Evolutionary conservation across 192 early-diverging fungal species (phyloP).

Genomic region (Spizellomyces punctatus): DNA sequence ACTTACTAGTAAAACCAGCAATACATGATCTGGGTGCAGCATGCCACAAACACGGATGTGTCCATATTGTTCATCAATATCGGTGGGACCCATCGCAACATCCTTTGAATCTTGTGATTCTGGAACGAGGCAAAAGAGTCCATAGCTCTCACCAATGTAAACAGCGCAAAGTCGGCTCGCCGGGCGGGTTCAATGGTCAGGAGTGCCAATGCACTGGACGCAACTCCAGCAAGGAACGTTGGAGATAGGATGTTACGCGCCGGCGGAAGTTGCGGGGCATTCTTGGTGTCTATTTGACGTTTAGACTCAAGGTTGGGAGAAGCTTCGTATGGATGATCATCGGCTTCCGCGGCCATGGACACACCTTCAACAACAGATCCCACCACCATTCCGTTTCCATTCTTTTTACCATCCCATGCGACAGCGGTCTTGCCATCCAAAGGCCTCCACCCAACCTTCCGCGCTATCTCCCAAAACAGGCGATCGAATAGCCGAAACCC

Average conservation of each 20-base stretch:
- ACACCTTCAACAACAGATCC: background rate
- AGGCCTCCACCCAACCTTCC: constrained; percentile 1
- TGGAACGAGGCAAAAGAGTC: constrained; percentile 50
- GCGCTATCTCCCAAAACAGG: constrained; percentile 3
- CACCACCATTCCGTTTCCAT: background rate
- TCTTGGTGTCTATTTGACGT: background rate
- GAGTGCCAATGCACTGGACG: constrained; percentile 19
- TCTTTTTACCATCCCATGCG: background rate
- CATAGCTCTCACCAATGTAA: constrained; percentile 51
- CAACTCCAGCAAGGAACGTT: constrained; percentile 16
- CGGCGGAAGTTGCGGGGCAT: constrained; percentile 1
- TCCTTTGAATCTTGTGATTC: constrained; percentile 21
- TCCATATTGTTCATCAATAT: constrained; percentile 50
- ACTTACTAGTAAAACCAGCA: constrained; percentile 57
- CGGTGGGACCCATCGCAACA: constrained; percentile 47
- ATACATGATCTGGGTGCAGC: constrained; percentile 64
- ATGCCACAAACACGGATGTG: constrained; percentile 51
- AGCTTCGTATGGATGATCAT: background rate
- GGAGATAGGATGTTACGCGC: constrained; percentile 1
- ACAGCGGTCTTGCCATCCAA: background rate
- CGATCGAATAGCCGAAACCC: constrained; percentile 27
- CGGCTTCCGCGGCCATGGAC: background rate
- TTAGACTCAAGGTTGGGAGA: background rate
- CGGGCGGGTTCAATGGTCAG: constrained; percentile 9
- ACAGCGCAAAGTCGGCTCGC: constrained; percentile 54